These are phyloP conservation scores for Alnus rubra DNA, from an alignment of 306 rosid species.

Conservation along the genomic window DNA sequence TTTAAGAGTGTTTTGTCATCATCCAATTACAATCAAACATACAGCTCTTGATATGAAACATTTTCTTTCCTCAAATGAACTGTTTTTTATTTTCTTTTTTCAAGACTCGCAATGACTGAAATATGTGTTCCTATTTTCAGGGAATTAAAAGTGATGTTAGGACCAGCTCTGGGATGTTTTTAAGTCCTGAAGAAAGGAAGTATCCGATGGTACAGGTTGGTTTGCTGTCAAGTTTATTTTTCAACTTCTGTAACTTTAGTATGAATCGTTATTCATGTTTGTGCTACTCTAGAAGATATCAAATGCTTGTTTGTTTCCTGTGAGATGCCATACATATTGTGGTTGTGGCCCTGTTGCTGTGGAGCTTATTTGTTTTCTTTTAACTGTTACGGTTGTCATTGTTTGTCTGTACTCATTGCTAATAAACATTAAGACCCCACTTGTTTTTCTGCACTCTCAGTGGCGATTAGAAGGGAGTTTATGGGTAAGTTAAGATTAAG, in stretches of 20 bases:
- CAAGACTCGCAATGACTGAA: conserved; percentile 7
- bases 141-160: conserved; percentile 87
- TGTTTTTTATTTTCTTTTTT: background rate
- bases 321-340: background rate
- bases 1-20: background rate
- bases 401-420: background rate
- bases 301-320: background rate
- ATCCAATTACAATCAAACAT: background rate
- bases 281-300: background rate
- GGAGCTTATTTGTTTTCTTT: background rate
- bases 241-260: background rate
- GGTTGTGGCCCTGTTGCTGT: conserved; percentile 7
- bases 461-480: background rate
- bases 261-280: background rate
- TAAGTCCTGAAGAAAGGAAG: conserved; percentile 61
- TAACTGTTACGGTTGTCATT: background rate
- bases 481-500: background rate
- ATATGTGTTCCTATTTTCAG: conserved; percentile 41
- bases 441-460: background rate
- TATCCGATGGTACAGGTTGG: conserved; percentile 80
- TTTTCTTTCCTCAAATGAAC: background rate
- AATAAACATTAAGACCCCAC: background rate
- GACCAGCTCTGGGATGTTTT: conserved; percentile 98
- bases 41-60: background rate
- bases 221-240: conserved; percentile 17